Evolutionary conservation across 2,329 filamentous ascomycete genomes (phyloP).

Genomic region (Fusarium irregulare): DNA sequence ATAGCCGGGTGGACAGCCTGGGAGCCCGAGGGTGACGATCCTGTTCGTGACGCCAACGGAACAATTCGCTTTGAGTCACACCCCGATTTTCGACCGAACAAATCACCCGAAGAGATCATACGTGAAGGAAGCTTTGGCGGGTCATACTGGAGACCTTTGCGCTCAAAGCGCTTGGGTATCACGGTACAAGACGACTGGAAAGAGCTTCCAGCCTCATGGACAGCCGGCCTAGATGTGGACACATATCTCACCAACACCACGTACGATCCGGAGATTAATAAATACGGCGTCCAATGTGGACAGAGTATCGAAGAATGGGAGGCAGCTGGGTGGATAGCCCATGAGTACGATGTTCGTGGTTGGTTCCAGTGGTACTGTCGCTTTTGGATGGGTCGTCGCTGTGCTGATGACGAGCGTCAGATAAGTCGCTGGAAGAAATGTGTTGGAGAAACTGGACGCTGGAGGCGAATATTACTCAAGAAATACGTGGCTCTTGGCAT

Average conservation of each 20-base stretch:
- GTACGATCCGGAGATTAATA: constrained; percentile 20
- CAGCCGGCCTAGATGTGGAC: not conserved
- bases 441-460: constrained; percentile 21
- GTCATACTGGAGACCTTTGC: constrained; percentile 19
- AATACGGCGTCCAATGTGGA: constrained; percentile 21
- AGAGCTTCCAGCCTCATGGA: constrained; percentile 11
- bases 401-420: constrained; percentile 13
- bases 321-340: constrained; percentile 24
- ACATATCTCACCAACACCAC: constrained; percentile 1
- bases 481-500: constrained; percentile 20
- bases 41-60: not conserved
- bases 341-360: constrained; percentile 12
- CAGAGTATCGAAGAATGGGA: constrained; percentile 30
- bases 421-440: constrained; percentile 32
- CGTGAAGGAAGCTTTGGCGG: constrained; percentile 25
- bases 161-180: not conserved
- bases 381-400: constrained; percentile 20
- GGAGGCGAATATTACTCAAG: constrained; percentile 14
- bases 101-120: constrained; percentile 21
- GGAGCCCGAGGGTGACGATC: not conserved
- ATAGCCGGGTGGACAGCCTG: not conserved
- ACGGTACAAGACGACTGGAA: constrained; percentile 15
- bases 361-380: constrained; percentile 32
- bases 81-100: constrained; percentile 16
- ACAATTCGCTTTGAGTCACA: constrained; percentile 1